Evolutionary conservation across 805 yeast species (phyloP).

Genomic region (Gaillardinia entomophila): DNA sequence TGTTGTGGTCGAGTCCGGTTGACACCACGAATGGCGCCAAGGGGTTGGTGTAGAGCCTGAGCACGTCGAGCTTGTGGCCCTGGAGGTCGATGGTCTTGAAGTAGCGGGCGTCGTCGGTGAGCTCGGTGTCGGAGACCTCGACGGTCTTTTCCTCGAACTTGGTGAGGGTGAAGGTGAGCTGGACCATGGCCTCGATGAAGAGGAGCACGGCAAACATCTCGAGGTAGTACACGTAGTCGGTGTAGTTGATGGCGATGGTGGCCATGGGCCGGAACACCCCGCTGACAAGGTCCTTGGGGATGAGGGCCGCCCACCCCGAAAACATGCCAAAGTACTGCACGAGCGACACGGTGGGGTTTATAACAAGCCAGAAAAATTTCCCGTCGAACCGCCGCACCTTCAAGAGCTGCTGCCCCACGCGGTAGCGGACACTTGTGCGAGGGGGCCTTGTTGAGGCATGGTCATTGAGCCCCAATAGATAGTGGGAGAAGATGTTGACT

Average conservation of each 20-base stretch:
- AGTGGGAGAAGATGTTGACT: conserved; percentile 20
- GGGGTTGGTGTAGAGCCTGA: conserved; percentile 52
- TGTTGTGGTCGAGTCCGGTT: conserved; percentile 67
- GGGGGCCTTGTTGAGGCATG: conserved; percentile 9
- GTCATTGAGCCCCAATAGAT: conserved; percentile 11
- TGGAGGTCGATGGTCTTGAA: conserved; percentile 30
- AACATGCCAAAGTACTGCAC: conserved; percentile 10
- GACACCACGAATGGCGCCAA: conserved; percentile 61
- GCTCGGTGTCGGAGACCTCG: neutral
- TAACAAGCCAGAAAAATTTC: neutral
- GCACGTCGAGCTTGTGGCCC: conserved; percentile 60
- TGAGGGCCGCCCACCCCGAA: conserved; percentile 14
- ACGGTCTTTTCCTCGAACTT: conserved; percentile 9
- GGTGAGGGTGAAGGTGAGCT: conserved; percentile 30
- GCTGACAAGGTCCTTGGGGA: conserved; percentile 11
- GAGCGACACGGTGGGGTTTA: conserved; percentile 4
- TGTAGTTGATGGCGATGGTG: conserved; percentile 17
- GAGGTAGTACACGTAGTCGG: conserved; percentile 46
- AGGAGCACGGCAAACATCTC: conserved; percentile 50
- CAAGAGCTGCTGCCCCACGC: conserved; percentile 27
- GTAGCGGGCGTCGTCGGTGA: conserved; percentile 8
- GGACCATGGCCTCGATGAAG: conserved; percentile 46
- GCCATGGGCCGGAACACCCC: conserved; percentile 4
- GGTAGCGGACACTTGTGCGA: conserved; percentile 16
- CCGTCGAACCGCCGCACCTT: conserved; percentile 6